phyloP scores from a whole-genome alignment of 106 monocot genomes.

The Apostasia ramifera region DNA sequence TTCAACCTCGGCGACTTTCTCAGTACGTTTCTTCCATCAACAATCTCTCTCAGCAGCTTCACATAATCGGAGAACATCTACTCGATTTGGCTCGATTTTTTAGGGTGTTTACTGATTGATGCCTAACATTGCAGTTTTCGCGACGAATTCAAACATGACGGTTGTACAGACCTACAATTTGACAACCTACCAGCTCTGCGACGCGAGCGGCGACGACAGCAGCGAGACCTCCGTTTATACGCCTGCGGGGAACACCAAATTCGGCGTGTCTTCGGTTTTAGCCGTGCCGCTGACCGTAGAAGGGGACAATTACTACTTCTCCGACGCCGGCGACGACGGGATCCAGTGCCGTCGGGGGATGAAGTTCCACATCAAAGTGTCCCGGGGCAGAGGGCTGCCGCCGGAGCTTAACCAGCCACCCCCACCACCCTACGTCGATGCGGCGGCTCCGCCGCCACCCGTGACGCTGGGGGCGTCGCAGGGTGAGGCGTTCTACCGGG shows the following conservation, averaged over 20 bases:
- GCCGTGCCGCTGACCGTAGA: constrained; percentile 40
- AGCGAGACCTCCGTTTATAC: constrained; percentile 21
- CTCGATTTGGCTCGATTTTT: not conserved
- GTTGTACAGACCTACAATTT: constrained; percentile 68
- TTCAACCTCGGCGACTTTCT: constrained; percentile 90
- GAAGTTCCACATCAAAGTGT: constrained; percentile 57
- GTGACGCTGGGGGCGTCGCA: constrained; percentile 8
- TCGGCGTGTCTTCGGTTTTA: constrained; percentile 5
- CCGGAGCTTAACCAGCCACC: constrained; percentile 35
- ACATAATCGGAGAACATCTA: not conserved
- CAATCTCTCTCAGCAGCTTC: not conserved
- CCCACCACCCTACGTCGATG: constrained; percentile 19
- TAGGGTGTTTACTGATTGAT: not conserved
- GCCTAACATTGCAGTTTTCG: constrained; percentile 46
- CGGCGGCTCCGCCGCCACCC: constrained; percentile 18
- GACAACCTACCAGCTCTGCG: constrained; percentile 62
- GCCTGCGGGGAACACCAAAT: constrained; percentile 6
- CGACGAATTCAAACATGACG: constrained; percentile 37
- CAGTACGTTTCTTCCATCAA: constrained; percentile 18
- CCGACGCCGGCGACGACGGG: constrained; percentile 43
- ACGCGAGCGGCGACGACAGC: constrained; percentile 44
- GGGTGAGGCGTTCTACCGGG: constrained; percentile 22
- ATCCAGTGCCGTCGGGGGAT: constrained; percentile 60
- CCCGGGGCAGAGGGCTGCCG: constrained; percentile 45
- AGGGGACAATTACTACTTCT: constrained; percentile 69